Base-by-base conservation (phyloP, 306 rosid genomes). In the Vigna nakashimae region DNA sequence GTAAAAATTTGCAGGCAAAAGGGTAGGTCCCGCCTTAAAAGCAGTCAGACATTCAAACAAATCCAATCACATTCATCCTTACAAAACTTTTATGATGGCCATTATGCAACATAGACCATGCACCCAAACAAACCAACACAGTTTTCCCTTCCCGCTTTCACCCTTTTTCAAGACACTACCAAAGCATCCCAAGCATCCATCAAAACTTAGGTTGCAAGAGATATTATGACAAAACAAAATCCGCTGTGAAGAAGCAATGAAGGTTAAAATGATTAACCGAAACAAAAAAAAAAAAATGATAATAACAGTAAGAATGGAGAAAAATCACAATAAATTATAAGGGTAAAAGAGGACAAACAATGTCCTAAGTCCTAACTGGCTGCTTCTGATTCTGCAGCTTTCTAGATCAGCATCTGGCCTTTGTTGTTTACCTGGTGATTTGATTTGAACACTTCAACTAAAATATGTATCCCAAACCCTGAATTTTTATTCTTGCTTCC, bases 91-190 rank as follows among this genome's bases (percentile, higher is more conserved):
- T 73, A 78, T 82, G 86, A 91, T 80, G 92, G 84, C 90, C 83
- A 82, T 70, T 66, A 74, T 75, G 86, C 80, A 87, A 84, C 91
- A 82, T 50, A 80, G 70, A 82, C 81, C 76, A 73, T 73, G 85
- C 86, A 84, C 77, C 87, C 85, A 86, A 88, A 89, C 89, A 86
- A 86, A 78, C 73, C 69, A 81, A 80, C 89, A 84, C 45, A 79
- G 45, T 79, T 82, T 70, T 77, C 65, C 64, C 20, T 7, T 36
- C 74, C 81, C 68, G 9, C 75, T 71, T 82, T 72, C 90, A 82
- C 53, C 85, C 87, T 82, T 87, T 85, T 80, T 79, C 68, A 75
- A 82, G 87, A 86, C 88, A 83, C 60, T 78, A 69, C 79, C 42
- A 85, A 76, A 82, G 86, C 87, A 85, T 77, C 81, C 79, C 83